Base-by-base conservation (phyloP, 108 stramenopile species). In the Cyclotella atomus region DNA sequence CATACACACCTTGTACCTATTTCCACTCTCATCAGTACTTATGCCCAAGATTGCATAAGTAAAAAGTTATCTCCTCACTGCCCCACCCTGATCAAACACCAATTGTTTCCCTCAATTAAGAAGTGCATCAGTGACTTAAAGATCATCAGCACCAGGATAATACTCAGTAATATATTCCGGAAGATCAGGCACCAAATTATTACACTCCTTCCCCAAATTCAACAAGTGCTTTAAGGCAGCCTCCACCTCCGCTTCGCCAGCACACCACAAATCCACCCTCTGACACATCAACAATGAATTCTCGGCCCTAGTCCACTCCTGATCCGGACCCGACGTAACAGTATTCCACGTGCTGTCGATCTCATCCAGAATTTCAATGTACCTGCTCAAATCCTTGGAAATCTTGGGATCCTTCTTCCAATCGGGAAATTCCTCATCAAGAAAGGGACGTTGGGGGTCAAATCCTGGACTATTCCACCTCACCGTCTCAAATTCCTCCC, bases 231-330 rank as follows among this genome's bases (percentile, higher is more conserved):
- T 81, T 41, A 95, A 85, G n/a, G 94, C 94, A 28, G 83, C 72
- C 85, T 95, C 91, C 41, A 95, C 94, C 74, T 95, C 94, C 56
- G 75, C 74, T 52, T 83, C 83, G 30, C 94, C 94, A 43, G 94
- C 91, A 71, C 94, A 91, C 94, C 94, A 95, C 33, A 95, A 70
- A 59, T 95, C 94, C 17, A 95, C 94, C 65, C 94, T 70, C 64
- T 95, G 94, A 56, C 88, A 89, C 89, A 92, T 92, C 52, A 95
- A 65, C 71, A 95, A 69, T 10, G 87, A 88, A 84, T 92, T 95
- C 66, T 88, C 86, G 1, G 84, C 86, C 30, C 84, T 84, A 0
- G 82, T 85, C 64, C 79, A 95, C 63, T 92, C 94, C 14, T 91
- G 73, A 54, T 92, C 61, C 30, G 89, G 89, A 21, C 91, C 93